These are phyloP conservation scores for Tricholoma matsutake DNA, from an alignment of 768 basidiomycete species.

Conservation along the genomic window DNA sequence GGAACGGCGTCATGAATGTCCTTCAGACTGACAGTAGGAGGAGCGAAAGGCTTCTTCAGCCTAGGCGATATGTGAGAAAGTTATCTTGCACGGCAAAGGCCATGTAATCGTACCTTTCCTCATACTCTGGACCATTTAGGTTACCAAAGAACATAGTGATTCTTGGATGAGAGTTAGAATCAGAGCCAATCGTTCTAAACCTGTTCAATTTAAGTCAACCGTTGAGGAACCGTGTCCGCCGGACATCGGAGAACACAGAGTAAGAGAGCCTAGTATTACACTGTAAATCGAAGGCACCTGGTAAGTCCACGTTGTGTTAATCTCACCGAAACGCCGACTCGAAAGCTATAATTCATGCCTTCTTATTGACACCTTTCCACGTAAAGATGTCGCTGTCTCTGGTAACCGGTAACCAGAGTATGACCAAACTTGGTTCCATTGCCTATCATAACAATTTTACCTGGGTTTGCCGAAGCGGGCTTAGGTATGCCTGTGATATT, in stretches of 20 bases:
- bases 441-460: too few species aligned
- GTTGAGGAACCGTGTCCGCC: slow-evolving; percentile 2
- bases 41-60: slow-evolving; percentile 42
- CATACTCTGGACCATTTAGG: slow-evolving; percentile 39
- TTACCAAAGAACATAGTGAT: slow-evolving; percentile 24
- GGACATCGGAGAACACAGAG: slow-evolving; percentile 9
- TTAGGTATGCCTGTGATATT: too few species aligned
- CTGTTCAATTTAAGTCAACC: slow-evolving; percentile 7
- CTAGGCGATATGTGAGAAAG: slow-evolving; percentile 20
- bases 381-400: too few species aligned
- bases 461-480: too few species aligned
- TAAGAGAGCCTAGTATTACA: neutral
- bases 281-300: too few species aligned
- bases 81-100: neutral
- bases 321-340: too few species aligned
- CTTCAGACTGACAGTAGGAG: slow-evolving; percentile 48
- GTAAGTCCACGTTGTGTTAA: too few species aligned
- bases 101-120: slow-evolving; percentile 28
- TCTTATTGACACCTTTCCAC: too few species aligned
- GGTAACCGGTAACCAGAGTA: too few species aligned
- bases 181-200: neutral
- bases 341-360: too few species aligned
- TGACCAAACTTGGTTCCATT: too few species aligned
- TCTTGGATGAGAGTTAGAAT: slow-evolving; percentile 4
- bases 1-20: slow-evolving; percentile 56